phyloP scores from a whole-genome alignment of 108 stramenopile genomes.

The Fragilaria crotonensis region DNA sequence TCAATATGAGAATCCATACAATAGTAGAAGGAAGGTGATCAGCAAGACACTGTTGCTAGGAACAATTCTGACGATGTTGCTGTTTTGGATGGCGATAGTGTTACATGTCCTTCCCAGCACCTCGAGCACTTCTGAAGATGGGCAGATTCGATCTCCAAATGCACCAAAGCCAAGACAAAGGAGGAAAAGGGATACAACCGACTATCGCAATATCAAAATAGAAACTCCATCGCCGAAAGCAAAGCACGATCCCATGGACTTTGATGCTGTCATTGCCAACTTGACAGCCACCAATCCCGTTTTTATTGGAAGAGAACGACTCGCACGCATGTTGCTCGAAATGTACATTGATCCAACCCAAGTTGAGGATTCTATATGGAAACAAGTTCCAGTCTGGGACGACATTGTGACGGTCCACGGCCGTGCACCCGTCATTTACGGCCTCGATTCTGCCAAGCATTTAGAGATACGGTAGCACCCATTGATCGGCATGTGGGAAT shows the following conservation, averaged over 20 bases:
- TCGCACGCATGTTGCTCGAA: background rate
- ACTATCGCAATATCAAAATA: background rate
- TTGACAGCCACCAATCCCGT: background rate
- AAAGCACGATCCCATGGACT: background rate
- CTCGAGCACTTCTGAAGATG: no score
- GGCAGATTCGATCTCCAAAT: no score
- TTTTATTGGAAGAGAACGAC: background rate
- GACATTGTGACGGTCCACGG: slow-evolving; percentile 54
- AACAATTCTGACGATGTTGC: background rate
- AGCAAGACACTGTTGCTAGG: background rate
- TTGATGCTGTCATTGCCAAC: background rate
- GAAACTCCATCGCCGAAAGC: background rate
- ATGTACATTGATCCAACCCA: slow-evolving; percentile 1
- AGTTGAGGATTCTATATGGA: background rate
- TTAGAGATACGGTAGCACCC: slow-evolving; percentile 33
- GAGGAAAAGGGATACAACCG: background rate
- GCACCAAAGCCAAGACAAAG: background rate
- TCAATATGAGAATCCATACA: background rate
- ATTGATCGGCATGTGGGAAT: slow-evolving; percentile 55
- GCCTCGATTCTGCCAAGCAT: slow-evolving; percentile 42
- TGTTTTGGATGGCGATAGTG: no score
- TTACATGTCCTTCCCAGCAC: no score
- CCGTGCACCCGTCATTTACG: slow-evolving; percentile 23
- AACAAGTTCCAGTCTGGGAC: slow-evolving; percentile 34
- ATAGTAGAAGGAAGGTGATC: background rate